Percentiles rank a stretch among this genome's conserved stretches.
These are phyloP conservation scores for Aureobasidium sp. DNA, from an alignment of 2,329 filamentous ascomycete genomes.

Conservation along the genomic window DNA sequence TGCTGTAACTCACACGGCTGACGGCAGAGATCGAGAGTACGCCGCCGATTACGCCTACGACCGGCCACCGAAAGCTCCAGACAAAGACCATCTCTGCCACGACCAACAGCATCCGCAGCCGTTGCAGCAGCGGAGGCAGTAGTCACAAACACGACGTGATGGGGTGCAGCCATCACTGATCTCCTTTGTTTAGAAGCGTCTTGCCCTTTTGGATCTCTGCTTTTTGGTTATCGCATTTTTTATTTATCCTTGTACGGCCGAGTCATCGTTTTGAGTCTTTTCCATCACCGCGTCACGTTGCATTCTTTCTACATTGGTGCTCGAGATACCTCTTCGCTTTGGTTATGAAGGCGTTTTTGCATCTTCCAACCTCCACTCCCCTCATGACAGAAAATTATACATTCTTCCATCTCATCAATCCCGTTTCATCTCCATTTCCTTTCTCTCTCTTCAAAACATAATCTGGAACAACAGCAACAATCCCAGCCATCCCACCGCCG, in stretches of 20 bases:
- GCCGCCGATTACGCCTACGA: neutral
- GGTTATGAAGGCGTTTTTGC: neutral
- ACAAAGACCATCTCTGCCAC: neutral
- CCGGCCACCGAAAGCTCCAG: neutral
- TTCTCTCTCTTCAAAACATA: too few species aligned
- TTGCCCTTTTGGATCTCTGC: conserved; percentile 3
- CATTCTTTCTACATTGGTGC: neutral
- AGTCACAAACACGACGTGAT: neutral
- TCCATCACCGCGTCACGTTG: neutral
- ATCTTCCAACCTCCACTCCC: neutral
- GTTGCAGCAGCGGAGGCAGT: neutral
- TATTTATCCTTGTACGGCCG: neutral
- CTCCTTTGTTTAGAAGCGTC: conserved; percentile 7
- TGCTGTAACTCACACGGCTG: conserved; percentile 10
- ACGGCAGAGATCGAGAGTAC: neutral
- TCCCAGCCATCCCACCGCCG: too few species aligned
- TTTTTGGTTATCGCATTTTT: neutral
- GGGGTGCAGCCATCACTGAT: conserved; percentile 6
- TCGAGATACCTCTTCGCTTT: neutral
- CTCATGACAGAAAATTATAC: neutral
- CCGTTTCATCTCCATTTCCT: too few species aligned
- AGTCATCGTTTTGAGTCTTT: neutral
- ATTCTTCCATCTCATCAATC: neutral
- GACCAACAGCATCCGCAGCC: neutral
- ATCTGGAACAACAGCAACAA: too few species aligned